These are phyloP conservation scores for Neckera pumila DNA, from an alignment of 225 moss, liverwort and hornwort species.

Conservation along the genomic window DNA sequence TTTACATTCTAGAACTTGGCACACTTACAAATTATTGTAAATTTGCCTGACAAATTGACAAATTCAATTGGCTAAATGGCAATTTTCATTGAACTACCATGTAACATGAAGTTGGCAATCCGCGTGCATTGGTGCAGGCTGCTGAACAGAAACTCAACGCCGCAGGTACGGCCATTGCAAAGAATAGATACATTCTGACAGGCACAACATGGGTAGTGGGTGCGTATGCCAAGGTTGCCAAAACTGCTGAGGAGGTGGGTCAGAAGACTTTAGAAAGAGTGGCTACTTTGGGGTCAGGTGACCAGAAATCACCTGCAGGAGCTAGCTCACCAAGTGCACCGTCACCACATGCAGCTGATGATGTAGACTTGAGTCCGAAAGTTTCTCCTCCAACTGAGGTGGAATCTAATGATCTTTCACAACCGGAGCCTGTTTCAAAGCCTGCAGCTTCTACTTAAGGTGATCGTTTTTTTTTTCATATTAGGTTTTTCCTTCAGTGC, in stretches of 20 bases:
- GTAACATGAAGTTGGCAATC: background rate
- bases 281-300: conserved; percentile 28
- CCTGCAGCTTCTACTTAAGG: conserved; percentile 47
- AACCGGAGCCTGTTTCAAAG: conserved; percentile 21
- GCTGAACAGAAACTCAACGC: conserved; percentile 86
- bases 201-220: conserved; percentile 81
- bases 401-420: conserved; percentile 23
- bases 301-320: conserved; percentile 5
- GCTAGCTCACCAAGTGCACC: conserved; percentile 7
- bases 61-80: background rate
- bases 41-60: background rate
- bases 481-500: background rate
- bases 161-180: conserved; percentile 75
- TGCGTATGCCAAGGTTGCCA: conserved; percentile 66
- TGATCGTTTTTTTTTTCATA: background rate
- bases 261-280: conserved; percentile 70
- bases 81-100: background rate
- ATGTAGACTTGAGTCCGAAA: conserved; percentile 39
- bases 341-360: conserved; percentile 21
- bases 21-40: background rate
- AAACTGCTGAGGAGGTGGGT: conserved; percentile 76
- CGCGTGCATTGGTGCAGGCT: background rate
- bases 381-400: conserved; percentile 12
- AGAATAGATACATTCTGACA: conserved; percentile 66
- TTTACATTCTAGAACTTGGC: background rate